Conservation (phyloP, 2,329 filamentous ascomycete species). For the Colletotrichum sp. region DNA sequence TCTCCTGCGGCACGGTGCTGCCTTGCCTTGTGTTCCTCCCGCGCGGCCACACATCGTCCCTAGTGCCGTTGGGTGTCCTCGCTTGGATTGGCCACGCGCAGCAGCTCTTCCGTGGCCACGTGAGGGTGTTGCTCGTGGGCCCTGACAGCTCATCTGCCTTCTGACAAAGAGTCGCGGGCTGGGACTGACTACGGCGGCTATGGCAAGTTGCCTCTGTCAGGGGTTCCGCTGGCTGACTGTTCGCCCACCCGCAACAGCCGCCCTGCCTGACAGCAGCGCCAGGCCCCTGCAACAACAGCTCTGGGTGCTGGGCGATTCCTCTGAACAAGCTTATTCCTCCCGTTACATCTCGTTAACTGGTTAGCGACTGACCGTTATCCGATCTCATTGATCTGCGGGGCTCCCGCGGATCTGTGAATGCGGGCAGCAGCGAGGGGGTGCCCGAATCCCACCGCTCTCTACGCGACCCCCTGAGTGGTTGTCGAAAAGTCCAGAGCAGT, state of each 20-base stretch:
- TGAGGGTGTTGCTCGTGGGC: not conserved
- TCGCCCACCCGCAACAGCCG: not conserved
- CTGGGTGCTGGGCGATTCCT: no score
- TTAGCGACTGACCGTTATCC: not conserved
- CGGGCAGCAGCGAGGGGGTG: no score
- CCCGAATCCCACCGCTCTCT: not conserved
- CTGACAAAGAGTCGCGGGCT: not conserved
- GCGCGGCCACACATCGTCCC: not conserved
- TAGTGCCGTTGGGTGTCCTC: not conserved
- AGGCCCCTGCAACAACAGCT: no score
- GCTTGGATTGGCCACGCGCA: not conserved
- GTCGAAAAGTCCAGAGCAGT: not conserved
- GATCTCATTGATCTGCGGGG: not conserved
- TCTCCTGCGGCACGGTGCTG: not conserved
- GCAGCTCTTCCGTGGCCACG: not conserved
- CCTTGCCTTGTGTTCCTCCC: not conserved
- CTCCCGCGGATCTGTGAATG: not conserved
- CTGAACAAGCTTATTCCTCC: not conserved
- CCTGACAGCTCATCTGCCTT: not conserved
- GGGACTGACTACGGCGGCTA: not conserved
- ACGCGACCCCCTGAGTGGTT: not conserved
- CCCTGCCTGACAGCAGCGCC: not conserved
- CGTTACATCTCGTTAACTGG: not conserved
- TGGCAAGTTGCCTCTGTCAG: not conserved
- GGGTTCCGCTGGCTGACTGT: not conserved